Conservation (phyloP, 345 rosid species). For the Eutrema yunnanense region DNA sequence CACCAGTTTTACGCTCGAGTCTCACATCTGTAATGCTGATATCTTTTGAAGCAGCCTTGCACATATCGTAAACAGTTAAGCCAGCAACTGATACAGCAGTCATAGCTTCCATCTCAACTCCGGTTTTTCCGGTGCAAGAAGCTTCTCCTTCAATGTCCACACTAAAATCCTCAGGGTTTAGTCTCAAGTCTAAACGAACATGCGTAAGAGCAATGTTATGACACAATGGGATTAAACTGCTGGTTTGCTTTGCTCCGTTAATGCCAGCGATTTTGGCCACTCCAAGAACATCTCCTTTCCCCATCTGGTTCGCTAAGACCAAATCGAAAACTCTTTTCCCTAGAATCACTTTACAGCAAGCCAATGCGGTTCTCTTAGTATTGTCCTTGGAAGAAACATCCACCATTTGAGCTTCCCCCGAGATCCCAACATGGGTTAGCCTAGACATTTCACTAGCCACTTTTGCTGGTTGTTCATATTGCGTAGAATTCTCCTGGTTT, state of each 20-base stretch:
- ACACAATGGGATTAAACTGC: constrained; percentile 78
- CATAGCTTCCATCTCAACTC: constrained; percentile 97
- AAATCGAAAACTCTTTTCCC: constrained; percentile 72
- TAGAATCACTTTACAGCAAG: constrained; percentile 69
- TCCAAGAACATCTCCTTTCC: constrained; percentile 90
- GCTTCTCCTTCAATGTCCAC: constrained; percentile 86
- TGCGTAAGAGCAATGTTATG: constrained; percentile 72
- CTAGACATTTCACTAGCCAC: constrained; percentile 19
- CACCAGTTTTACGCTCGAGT: constrained; percentile 77
- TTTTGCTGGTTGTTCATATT: constrained; percentile 17
- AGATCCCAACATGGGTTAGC: constrained; percentile 54
- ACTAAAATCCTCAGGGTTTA: constrained; percentile 57
- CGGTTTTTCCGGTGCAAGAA: constrained; percentile 68
- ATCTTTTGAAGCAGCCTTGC: constrained; percentile 93
- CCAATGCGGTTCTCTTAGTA: constrained; percentile 64
- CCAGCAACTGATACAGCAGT: constrained; percentile 76
- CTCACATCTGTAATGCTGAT: constrained; percentile 50
- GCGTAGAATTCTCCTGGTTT: constrained; percentile 3
- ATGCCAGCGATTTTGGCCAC: constrained; percentile 93
- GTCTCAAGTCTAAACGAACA: constrained; percentile 57
- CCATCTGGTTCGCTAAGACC: constrained; percentile 75
- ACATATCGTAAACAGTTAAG: constrained; percentile 93
- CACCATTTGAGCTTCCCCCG: constrained; percentile 91
- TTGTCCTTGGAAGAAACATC: constrained; percentile 74
- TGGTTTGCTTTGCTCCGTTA: constrained; percentile 79